Base-by-base conservation (phyloP, 805 yeast species). In the Candida methanosorbosa region DNA sequence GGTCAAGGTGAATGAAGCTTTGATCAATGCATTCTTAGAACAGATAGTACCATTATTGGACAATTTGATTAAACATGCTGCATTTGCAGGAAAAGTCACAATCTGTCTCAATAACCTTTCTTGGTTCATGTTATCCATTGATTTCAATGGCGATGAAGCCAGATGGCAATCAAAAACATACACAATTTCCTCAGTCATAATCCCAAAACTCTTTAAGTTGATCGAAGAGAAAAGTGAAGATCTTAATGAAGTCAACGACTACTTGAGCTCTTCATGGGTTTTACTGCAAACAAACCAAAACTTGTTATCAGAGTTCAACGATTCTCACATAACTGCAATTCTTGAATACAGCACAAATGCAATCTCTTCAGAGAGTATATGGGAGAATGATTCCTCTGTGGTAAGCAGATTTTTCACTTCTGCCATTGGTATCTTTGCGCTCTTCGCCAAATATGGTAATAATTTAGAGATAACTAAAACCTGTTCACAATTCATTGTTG, bases 51-150 rank as follows among this genome's bases (percentile, higher is more conserved):
- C 51, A 9, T 50, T 64, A 16, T 59, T 78, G 18, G 45, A 58
- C 14, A 65, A 66, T 27, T 54, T 72, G 33, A 49, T 62, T 27
- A 46, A 45, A 29, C 66, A 57, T 40, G 59, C 64, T n/a, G 64
- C 68, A 29, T 69, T 78, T 39, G 58, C 69, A 19, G 63, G 72
- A 19, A 75, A 81, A 43, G 65, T 76, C 6, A 58, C 84, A 32
- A 66, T 75, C 12, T 77, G 83, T 8, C 65, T 86, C 52, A 86
- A 84, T 57, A 88, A 88, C 49, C 52, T 81, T 35, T 53, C 73
- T 27, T 79, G 88, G 87, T 57, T 78, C 6, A 32, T 32, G 29
- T 11, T 32, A 14, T 24, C 34, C 5, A 16, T 32, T 25, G 23
- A 27, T 14, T 32, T 24, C 23, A 25, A 32, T 24, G 22, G 23